phyloP scores from a whole-genome alignment of 306 rosid genomes.

The Crataegus laevigata region DNA sequence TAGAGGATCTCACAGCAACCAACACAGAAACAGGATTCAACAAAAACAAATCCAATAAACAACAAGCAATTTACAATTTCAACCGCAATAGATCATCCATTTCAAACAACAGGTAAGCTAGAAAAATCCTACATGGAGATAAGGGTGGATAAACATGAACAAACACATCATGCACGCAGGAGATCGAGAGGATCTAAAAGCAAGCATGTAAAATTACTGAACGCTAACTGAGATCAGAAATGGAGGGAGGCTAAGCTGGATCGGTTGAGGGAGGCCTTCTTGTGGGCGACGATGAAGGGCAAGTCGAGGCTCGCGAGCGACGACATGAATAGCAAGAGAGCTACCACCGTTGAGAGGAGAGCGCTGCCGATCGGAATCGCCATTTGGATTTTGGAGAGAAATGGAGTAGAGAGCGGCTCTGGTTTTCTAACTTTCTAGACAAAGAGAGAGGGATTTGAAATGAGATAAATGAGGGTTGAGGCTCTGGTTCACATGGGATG shows the following conservation, averaged over 20 bases:
- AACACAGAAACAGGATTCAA: neutral
- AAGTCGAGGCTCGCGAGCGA: slow-evolving; percentile 59
- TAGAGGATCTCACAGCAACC: neutral
- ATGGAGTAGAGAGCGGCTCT: no score
- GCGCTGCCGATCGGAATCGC: slow-evolving; percentile 39
- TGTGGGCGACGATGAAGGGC: slow-evolving; percentile 87
- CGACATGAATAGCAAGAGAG: slow-evolving; percentile 32
- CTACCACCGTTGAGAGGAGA: slow-evolving; percentile 28
- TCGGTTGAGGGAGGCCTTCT: slow-evolving; percentile 87
- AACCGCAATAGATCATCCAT: neutral
- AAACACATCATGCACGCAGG: slow-evolving; percentile 31
- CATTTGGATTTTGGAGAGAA: slow-evolving; percentile 36
- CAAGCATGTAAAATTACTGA: neutral
- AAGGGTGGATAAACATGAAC: no score
- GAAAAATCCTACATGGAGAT: neutral
- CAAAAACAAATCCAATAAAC: neutral
- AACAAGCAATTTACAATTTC: neutral
- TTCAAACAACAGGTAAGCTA: neutral
- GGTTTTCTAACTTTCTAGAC: no score
- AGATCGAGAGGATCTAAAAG: slow-evolving; percentile 36
- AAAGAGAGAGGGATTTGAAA: no score
- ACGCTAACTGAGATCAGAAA: neutral
- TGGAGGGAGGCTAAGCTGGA: slow-evolving; percentile 43
- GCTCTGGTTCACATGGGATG: no score
- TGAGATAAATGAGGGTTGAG: no score